These are phyloP conservation scores for Aspergillus sp. DNA, from an alignment of 2,329 filamentous ascomycete species.

Conservation along the genomic window DNA sequence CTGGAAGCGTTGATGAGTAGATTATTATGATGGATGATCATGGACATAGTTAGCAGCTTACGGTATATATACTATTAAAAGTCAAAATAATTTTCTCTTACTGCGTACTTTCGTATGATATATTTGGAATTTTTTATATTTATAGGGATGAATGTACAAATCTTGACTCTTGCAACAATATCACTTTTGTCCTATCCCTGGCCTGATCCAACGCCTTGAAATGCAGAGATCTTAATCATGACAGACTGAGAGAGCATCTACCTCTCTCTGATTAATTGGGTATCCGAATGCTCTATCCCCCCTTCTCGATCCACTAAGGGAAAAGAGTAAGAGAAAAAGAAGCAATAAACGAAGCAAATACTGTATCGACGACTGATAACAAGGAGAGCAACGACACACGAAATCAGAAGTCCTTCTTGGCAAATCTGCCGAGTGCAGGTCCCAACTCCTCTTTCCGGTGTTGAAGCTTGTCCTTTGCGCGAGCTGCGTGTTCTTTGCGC, in stretches of 20 bases:
- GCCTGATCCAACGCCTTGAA: slow-evolving; percentile 1
- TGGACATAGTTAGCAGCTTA: background rate
- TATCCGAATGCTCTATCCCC: slow-evolving; percentile 9
- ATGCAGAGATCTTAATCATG: slow-evolving; percentile 2
- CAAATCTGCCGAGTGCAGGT: slow-evolving; percentile 81
- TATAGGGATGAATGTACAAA: background rate
- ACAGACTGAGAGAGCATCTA: background rate
- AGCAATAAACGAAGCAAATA: slow-evolving; percentile 4
- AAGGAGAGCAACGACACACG: slow-evolving; percentile 4
- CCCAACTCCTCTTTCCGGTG: slow-evolving; percentile 72
- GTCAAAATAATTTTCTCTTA: no score
- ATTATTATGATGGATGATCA: background rate
- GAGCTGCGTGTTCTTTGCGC: slow-evolving; percentile 63
- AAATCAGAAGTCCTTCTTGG: slow-evolving; percentile 52
- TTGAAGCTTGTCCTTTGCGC: slow-evolving; percentile 62
- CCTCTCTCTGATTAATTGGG: slow-evolving; percentile 3
- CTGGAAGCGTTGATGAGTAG: slow-evolving; percentile 29
- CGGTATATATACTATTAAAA: background rate
- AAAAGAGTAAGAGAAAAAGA: background rate
- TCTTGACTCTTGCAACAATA: background rate
- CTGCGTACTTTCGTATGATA: no score
- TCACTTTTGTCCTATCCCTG: background rate
- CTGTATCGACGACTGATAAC: background rate
- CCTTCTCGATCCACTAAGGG: background rate
- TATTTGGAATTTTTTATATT: background rate